Base-by-base conservation (phyloP, 768 basidiomycete genomes). In the Kwoniella sp. region DNA sequence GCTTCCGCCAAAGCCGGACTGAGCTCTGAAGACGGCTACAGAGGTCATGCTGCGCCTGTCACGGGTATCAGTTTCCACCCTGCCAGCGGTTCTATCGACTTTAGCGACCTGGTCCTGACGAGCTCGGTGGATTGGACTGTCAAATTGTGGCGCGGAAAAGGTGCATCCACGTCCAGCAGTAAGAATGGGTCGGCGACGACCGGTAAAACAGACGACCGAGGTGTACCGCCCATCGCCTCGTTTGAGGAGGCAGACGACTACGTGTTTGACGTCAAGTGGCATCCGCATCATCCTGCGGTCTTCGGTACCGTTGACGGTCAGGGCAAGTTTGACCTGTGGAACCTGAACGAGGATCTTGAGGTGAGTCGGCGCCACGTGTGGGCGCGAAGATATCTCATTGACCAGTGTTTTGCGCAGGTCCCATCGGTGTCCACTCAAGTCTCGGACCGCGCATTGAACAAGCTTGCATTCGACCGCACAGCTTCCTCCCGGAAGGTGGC, bases 181-280 rank as follows among this genome's bases (percentile, higher is more conserved):
- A 14, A 50, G 11, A 12, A 15, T 11, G 45, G 54, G 2, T 43
- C 42, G 3, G 17, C 50, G 23, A n/a, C 17, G 31, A 10, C 20
- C 12, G 46, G 43, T 11, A 36, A 26, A n/a, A 22, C 37, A 33
- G 9, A 39, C 14, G 37, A 37, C 22, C 26, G 15, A 11, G 5
- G 19, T 17, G 23, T 7, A 38, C 28, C 48, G 1, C 88, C 93
- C 2, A 62, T 98, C 20, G 87, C 92, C 70, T 90, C 89, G 33
- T 98, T 99, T 66, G 93, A 99, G 60, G 93, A 96, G 74, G 88
- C 91, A 11, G 90, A 92, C 69, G 95, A 99, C 73, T 96, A 98
- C 71, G 93, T 99, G 9, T 98, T 95, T 76, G 95, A 96, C 76
- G 92, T 89, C 39, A 88, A 86, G 72, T 99, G 95, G 95, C 95